These are phyloP conservation scores for Clitoria ternatea DNA, from an alignment of 306 rosid genomes.

Conservation along the genomic window DNA sequence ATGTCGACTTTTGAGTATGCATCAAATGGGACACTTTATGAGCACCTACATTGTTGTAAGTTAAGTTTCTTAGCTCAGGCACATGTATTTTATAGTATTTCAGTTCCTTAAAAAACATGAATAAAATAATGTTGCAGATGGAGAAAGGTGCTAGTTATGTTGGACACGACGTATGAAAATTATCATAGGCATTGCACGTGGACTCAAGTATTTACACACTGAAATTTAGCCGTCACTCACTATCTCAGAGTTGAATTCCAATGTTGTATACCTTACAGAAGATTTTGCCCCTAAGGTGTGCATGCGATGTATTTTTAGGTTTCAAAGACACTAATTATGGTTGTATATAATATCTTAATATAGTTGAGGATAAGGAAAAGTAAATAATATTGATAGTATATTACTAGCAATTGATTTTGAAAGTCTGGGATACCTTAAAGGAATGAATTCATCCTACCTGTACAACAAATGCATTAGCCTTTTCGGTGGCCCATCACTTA, in stretches of 20 bases:
- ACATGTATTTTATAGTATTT: neutral
- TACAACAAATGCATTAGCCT: too few relatives aligned
- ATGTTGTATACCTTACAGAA: constrained; percentile 89
- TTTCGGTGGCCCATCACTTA: too few relatives aligned
- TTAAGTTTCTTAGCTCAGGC: constrained; percentile 13
- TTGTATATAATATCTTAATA: constrained; percentile 10
- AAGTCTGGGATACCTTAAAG: too few relatives aligned
- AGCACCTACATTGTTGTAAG: constrained; percentile 92
- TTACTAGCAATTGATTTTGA: too few relatives aligned
- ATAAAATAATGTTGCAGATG: constrained; percentile 44
- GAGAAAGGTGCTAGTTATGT: constrained; percentile 78
- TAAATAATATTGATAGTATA: too few relatives aligned
- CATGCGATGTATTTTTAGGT: neutral
- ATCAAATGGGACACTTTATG: constrained; percentile 90
- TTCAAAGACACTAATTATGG: neutral
- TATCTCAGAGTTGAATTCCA: constrained; percentile 81
- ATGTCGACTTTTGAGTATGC: constrained; percentile 95
- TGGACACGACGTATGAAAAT: constrained; percentile 97
- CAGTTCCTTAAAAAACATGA: constrained; percentile 22
- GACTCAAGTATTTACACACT: constrained; percentile 82
- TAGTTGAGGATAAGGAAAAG: neutral
- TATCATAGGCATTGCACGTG: constrained; percentile 76
- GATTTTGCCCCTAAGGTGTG: constrained; percentile 93
- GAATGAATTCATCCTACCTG: too few relatives aligned
- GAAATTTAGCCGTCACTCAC: constrained; percentile 89